Base-by-base conservation (phyloP, 208 protist species). In the Endotrypanum monterogeii region DNA sequence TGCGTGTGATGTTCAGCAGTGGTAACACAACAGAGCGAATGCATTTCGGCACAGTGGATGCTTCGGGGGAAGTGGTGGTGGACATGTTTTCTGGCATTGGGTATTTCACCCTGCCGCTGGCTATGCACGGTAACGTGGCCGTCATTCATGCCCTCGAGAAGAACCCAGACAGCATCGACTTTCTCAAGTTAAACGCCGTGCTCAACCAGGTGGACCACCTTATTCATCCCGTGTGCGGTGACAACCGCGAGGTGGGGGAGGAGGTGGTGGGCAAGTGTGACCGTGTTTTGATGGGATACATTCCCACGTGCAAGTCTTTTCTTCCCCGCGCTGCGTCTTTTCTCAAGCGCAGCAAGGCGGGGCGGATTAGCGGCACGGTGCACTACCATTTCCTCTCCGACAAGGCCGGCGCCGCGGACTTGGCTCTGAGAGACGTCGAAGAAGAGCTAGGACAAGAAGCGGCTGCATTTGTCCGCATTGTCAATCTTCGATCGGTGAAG, bases 41-140 rank as follows among this genome's bases (percentile, higher is more conserved):
- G 85, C 90, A 96, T 80, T 97, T 98, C 76, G 80, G 79, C 50
- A 71, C 66, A 3, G 66, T 96, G 25, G 35, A 76, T 23, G 94
- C 89, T 2, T 58, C 62, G n/a, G 86, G 80, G 52, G 92, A 98
- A 60, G 82, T 91, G 6, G 90, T 98, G 48, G 91, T 98, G 5
- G 95, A 98, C 68, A 98, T 98, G 95, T 98, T 98, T 76, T 83
- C 86, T 18, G 95, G 95, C 9, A 97, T 98, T 54, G 95, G 95
- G 14, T 98, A 98, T 73, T 98, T 98, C 63, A 88, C 95, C 20
- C 57, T 98, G 23, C 95, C 95, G 0, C 71, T 98, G 18, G 91
- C 93, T 0, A 89, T 94, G 81, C 73, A 94, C 62, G 88, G 92
- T 2, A 71, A 71, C 23, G 80, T 87, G 20, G 65, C 71, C 12